Evolutionary conservation across 169 alveolate species (phyloP).

Genomic region (Eimeria acervulina): DNA sequence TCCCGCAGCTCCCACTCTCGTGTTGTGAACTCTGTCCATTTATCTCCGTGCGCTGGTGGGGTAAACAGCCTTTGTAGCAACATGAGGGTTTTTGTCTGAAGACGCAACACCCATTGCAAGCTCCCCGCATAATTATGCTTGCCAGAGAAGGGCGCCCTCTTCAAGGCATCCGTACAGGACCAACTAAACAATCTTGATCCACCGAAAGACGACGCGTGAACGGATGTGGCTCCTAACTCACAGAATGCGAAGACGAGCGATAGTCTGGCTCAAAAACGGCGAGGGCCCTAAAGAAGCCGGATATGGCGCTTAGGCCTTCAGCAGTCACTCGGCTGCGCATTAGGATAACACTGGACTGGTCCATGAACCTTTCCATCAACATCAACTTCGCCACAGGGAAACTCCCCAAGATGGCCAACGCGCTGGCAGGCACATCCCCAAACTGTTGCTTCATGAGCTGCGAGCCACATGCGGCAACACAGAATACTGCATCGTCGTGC

Average conservation of each 20-base stretch:
- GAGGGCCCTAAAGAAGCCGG: background rate
- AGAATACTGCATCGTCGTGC: background rate
- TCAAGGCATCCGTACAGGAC: background rate
- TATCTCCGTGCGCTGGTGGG: background rate
- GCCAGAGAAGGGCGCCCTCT: background rate
- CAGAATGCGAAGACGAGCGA: conserved; percentile 5
- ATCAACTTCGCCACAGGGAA: conserved; percentile 41
- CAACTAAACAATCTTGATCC: background rate
- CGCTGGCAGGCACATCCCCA: conserved; percentile 42
- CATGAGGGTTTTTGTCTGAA: background rate
- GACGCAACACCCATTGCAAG: background rate
- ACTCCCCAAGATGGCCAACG: conserved; percentile 25
- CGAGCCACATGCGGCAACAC: background rate
- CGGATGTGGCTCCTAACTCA: background rate
- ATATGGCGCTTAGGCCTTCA: conserved; percentile 12
- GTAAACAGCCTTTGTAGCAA: conserved; percentile 24
- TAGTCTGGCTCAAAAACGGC: background rate
- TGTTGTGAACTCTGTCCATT: background rate
- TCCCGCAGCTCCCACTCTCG: conserved; percentile 28
- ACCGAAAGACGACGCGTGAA: background rate
- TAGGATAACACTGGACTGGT: conserved; percentile 1
- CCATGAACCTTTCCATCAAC: background rate
- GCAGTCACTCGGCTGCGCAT: conserved; percentile 19
- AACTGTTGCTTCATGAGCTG: conserved; percentile 67
- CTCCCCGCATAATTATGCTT: background rate